These are phyloP conservation scores for Phytophthora syringae DNA, from an alignment of 352 stramenopile genomes.

Conservation along the genomic window DNA sequence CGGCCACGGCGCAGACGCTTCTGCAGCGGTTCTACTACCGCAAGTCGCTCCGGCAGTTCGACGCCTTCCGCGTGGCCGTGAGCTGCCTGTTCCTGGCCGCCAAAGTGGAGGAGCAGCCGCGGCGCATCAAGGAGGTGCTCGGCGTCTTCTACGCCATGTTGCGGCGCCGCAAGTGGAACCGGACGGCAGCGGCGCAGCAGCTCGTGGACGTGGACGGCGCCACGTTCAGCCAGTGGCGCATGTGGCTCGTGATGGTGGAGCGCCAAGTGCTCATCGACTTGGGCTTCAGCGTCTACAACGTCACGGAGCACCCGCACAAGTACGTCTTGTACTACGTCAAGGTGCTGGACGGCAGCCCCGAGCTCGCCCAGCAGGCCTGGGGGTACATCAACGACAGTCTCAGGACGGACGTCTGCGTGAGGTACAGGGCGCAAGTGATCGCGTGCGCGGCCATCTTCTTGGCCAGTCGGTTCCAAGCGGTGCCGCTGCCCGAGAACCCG, in stretches of 20 bases:
- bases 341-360: slow-evolving; percentile 73
- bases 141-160: slow-evolving; percentile 91
- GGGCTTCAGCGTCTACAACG: slow-evolving; percentile 93
- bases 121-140: slow-evolving; percentile 83
- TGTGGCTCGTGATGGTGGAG: slow-evolving; percentile 90
- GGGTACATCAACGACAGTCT: slow-evolving; percentile 93
- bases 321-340: slow-evolving; percentile 95
- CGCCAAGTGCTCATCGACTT: slow-evolving; percentile 91
- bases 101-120: slow-evolving; percentile 91
- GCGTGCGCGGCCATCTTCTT: slow-evolving; percentile 92
- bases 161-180: slow-evolving; percentile 64
- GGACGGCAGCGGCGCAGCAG: slow-evolving; percentile 54
- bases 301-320: slow-evolving; percentile 94
- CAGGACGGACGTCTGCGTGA: slow-evolving; percentile 83
- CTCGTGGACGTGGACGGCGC: slow-evolving; percentile 71
- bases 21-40: slow-evolving; percentile 93
- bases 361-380: slow-evolving; percentile 87
- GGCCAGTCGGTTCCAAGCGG: slow-evolving; percentile 61
- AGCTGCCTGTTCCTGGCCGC: slow-evolving; percentile 89
- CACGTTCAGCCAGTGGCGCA: slow-evolving; percentile 75
- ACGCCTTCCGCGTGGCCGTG: slow-evolving; percentile 90
- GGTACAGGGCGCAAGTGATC: slow-evolving; percentile 83
- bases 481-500: slow-evolving; percentile 62
- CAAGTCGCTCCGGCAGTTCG: slow-evolving; percentile 85
- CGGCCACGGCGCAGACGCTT: slow-evolving; percentile 91